phyloP scores from a whole-genome alignment of 768 basidiomycete species.

The Lactarius quietus region DNA sequence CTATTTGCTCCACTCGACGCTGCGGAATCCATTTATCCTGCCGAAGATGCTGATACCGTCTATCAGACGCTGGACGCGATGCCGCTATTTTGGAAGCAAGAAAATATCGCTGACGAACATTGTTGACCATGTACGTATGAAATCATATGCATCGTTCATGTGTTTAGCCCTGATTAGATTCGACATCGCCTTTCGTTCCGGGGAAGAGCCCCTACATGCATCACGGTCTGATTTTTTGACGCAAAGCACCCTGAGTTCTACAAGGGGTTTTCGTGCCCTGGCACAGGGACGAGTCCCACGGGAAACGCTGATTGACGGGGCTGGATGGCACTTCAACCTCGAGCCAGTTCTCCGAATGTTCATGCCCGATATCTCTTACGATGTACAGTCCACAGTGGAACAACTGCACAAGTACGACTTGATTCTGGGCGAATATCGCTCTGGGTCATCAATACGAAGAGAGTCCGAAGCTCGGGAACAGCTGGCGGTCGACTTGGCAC shows the following conservation, averaged over 20 bases:
- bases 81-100: conserved; percentile 53
- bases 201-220: conserved; percentile 42
- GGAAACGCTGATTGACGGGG: conserved; percentile 37
- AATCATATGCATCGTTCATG: background rate
- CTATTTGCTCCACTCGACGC: conserved; percentile 23
- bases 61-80: conserved; percentile 43
- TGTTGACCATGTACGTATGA: conserved; percentile 55
- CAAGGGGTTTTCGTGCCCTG: conserved; percentile 51
- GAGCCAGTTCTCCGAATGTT: conserved; percentile 42
- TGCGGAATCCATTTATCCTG: conserved; percentile 17
- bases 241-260: conserved; percentile 48
- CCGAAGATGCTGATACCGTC: conserved; percentile 38
- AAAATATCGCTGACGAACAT: conserved; percentile 46
- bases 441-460: conserved; percentile 40
- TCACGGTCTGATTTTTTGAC: conserved; percentile 59
- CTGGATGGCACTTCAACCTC: conserved; percentile 56
- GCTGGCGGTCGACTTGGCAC: conserved; percentile 57
- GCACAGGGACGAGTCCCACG: conserved; percentile 45
- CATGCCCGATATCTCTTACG: conserved; percentile 37
- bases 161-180: conserved; percentile 40
- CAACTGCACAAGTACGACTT: conserved; percentile 41
- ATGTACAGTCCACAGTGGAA: conserved; percentile 33
- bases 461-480: conserved; percentile 59
- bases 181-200: conserved; percentile 57
- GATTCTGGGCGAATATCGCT: conserved; percentile 37